Evolutionary conservation across 2,329 filamentous ascomycete species (phyloP).

Genomic region (Cryphonectria naterciae): DNA sequence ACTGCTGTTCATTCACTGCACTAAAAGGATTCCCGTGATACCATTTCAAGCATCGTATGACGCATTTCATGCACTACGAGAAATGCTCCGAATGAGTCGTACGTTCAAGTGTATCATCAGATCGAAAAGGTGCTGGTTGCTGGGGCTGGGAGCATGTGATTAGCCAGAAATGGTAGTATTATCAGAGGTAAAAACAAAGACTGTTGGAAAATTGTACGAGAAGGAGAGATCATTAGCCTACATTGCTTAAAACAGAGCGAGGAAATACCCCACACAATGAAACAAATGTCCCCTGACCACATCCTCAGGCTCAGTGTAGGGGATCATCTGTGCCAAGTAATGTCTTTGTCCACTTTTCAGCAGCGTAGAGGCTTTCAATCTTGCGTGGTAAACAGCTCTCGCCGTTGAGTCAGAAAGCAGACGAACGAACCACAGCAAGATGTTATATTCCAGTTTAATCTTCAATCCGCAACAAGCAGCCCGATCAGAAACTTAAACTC

Average conservation of each 20-base stretch:
- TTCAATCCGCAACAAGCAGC: background rate
- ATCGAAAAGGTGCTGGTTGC: background rate
- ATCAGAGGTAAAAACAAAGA: background rate
- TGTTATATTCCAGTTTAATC: background rate
- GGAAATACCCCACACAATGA: background rate
- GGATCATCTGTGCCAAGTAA: background rate
- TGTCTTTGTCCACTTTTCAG: background rate
- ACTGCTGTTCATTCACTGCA: background rate
- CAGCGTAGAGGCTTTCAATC: background rate
- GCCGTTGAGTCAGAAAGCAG: background rate
- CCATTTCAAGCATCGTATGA: background rate
- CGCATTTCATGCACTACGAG: background rate
- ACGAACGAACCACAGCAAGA: background rate
- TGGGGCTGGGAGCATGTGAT: background rate
- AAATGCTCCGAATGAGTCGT: background rate
- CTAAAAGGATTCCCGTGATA: background rate
- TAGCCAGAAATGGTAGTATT: background rate
- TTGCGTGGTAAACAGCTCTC: background rate
- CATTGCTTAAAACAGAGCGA: background rate
- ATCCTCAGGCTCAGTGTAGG: background rate
- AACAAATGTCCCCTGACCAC: background rate
- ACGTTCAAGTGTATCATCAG: background rate
- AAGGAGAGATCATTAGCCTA: background rate
- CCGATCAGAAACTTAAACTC: background rate
- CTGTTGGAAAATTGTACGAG: background rate